These are phyloP conservation scores for Panicum virgatum DNA, from an alignment of 202 grass and related monocot genomes.

Conservation along the genomic window DNA sequence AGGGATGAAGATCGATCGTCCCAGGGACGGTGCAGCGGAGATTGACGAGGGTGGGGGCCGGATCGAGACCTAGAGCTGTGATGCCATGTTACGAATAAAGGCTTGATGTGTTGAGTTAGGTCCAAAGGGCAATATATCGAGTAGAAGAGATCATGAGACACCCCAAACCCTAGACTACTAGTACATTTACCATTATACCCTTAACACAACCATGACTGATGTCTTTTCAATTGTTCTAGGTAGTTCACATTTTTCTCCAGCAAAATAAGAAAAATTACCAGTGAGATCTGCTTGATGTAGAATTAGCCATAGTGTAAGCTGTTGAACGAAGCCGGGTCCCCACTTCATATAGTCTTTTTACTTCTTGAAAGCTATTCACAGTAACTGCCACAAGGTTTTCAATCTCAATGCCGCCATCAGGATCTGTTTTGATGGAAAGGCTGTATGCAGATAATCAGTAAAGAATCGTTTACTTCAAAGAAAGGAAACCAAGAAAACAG, in stretches of 20 bases:
- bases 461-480: slow-evolving; percentile 15
- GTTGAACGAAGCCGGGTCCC: slow-evolving; percentile 80
- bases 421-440: slow-evolving; percentile 77
- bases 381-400: slow-evolving; percentile 80
- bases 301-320: slow-evolving; percentile 87
- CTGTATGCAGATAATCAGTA: slow-evolving; percentile 48
- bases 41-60: too few species aligned
- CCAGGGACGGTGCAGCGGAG: too few species aligned
- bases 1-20: too few species aligned
- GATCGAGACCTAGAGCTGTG: too few species aligned
- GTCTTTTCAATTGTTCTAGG: slow-evolving; percentile 18
- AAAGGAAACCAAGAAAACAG: not conserved
- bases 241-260: not conserved
- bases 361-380: slow-evolving; percentile 80
- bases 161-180: too few species aligned
- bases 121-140: too few species aligned
- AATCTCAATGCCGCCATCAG: slow-evolving; percentile 75
- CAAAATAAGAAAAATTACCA: slow-evolving; percentile 56
- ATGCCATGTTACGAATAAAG: too few species aligned
- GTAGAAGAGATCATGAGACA: too few species aligned
- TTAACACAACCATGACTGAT: slow-evolving; percentile 1
- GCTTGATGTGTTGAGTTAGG: too few species aligned
- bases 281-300: slow-evolving; percentile 95
- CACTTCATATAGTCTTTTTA: slow-evolving; percentile 83
- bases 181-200: too few species aligned